phyloP scores from a whole-genome alignment of 1,284 basidiomycete species.

The Ceratobasidium theobromae region DNA sequence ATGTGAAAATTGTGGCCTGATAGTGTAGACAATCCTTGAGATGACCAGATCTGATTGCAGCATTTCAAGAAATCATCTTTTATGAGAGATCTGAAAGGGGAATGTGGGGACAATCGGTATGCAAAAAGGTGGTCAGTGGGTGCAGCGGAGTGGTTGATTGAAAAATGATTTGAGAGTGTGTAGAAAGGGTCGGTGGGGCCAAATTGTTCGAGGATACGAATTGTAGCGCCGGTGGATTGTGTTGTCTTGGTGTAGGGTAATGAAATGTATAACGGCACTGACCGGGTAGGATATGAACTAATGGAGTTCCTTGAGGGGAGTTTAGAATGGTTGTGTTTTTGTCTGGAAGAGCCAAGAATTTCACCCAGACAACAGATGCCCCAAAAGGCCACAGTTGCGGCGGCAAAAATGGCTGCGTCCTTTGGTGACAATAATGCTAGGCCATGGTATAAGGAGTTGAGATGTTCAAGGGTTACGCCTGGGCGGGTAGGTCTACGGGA shows the following conservation, averaged over 20 bases:
- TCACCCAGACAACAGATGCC: conserved; percentile 28
- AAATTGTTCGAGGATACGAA: background rate
- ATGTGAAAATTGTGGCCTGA: no score
- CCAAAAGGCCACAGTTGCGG: conserved; percentile 26
- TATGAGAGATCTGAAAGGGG: no score
- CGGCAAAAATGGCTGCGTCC: conserved; percentile 18
- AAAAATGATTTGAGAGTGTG: background rate
- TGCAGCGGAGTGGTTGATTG: background rate
- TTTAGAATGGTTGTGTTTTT: background rate
- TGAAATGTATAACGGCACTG: background rate
- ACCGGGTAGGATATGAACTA: background rate
- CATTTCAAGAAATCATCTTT: no score
- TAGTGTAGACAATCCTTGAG: no score
- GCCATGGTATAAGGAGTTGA: background rate
- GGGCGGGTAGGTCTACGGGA: conserved; percentile 11
- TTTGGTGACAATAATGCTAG: background rate
- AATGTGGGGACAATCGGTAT: no score
- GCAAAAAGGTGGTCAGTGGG: background rate
- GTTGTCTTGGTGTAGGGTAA: conserved; percentile 7
- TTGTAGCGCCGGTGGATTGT: background rate
- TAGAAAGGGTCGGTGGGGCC: background rate
- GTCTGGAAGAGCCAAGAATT: background rate
- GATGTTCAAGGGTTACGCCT: background rate
- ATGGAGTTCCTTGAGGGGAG: background rate
- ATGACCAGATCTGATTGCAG: no score